Base-by-base conservation (phyloP, 176 grass and related monocot genomes). In the Avena atlantica region DNA sequence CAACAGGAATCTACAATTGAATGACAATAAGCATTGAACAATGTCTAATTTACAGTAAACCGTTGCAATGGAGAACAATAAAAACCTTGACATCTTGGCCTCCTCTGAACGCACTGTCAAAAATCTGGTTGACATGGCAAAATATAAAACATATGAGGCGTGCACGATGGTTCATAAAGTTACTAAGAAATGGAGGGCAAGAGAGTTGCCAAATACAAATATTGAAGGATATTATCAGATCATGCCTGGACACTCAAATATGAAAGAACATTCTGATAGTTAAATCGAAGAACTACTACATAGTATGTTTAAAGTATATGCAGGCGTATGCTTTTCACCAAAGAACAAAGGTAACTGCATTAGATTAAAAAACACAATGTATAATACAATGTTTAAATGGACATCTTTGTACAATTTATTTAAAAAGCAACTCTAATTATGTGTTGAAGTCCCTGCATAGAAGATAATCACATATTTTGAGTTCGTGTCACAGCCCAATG, bases 51-150 rank as follows among this genome's bases (percentile, higher is more conserved):
- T 40, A 78, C 70, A 76, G 12, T 31, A 79, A 79, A 88, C 29
- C 29, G 13, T 64, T 76, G 27, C 37, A 75, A 56, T 50, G 34
- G 77, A 81, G 80, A 76, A 37, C 12, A 81, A 73, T 31, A 40
- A 66, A 63, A 86, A 98, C 97, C 97, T 98, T 88, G 86, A 98
- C 94, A 93, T 98, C 97, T 93, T 87, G 92, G 36, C 94, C 97
- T 80, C 97, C 92, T 94, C 60, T 78, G 70, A 90, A 94, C 9
- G 79, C 84, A 81, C 81, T 88, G 25, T 78, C 94, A 89, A 98
- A 94, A n/a, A 93, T 89, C 97, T 98, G 92, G 51, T 93, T 79
- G 15, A 75, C 70, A 82, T 87, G 83, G 70, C 45, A 89, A 86
- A 81, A 66, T 40, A 23, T 56, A 81, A 79, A 61, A 67, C 40